These are phyloP conservation scores for Blastobotrys peoriensis DNA, from an alignment of 805 yeast genomes.

Conservation along the genomic window DNA sequence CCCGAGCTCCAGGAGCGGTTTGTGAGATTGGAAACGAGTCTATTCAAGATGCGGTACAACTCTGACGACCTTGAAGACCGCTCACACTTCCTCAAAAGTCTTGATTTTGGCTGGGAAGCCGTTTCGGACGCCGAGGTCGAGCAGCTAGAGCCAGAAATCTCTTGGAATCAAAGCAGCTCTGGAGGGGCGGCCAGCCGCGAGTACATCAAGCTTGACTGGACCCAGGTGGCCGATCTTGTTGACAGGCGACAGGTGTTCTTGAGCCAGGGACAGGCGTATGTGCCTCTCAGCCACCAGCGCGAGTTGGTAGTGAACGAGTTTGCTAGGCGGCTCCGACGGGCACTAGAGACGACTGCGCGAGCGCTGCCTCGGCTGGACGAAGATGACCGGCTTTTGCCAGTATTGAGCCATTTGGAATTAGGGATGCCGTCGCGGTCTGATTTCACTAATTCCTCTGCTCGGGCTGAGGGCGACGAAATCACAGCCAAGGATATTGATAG, in stretches of 20 bases:
- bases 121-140: constrained; percentile 58
- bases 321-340: constrained; percentile 42
- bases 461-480: constrained; percentile 38
- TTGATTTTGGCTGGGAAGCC: constrained; percentile 67
- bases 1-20: constrained; percentile 80
- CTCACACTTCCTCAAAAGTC: constrained; percentile 55
- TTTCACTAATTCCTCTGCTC: constrained; percentile 25
- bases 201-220: constrained; percentile 83
- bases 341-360: constrained; percentile 64
- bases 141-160: constrained; percentile 43
- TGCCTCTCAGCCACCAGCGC: constrained; percentile 76
- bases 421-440: constrained; percentile 46
- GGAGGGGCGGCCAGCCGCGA: constrained; percentile 44
- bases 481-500: constrained; percentile 56
- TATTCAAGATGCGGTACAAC: constrained; percentile 70
- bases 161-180: constrained; percentile 37
- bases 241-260: constrained; percentile 66
- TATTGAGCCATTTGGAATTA: constrained; percentile 68
- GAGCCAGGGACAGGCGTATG: constrained; percentile 67
- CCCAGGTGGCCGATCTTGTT: constrained; percentile 71
- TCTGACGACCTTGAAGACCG: constrained; percentile 61
- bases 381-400: constrained; percentile 82
- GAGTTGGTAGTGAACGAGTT: constrained; percentile 67
- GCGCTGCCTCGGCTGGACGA: constrained; percentile 81
- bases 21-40: constrained; percentile 62